phyloP scores from a whole-genome alignment of 805 yeast genomes.

The Candida insectalens region DNA sequence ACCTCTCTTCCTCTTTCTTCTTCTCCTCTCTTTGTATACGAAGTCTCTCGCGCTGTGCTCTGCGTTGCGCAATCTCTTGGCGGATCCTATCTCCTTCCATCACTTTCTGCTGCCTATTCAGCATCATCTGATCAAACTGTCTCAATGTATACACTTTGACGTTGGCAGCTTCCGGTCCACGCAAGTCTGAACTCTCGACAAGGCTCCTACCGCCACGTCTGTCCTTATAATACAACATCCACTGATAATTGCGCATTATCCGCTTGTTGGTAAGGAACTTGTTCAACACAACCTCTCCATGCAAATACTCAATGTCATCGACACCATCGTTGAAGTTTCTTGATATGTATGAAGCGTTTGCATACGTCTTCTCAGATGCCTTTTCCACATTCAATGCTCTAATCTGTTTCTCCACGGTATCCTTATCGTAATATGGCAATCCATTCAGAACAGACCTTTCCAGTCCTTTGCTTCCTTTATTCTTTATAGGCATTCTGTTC shows the following conservation, averaged over 20 bases:
- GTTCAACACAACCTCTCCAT: constrained; percentile 37
- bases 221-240: constrained; percentile 38
- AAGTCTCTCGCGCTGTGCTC: constrained; percentile 5
- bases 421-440: constrained; percentile 31
- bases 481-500: constrained; percentile 19
- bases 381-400: constrained; percentile 16
- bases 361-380: constrained; percentile 18
- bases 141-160: constrained; percentile 14
- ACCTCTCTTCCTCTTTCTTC: constrained; percentile 2
- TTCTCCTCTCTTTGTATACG: constrained; percentile 8
- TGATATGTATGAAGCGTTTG: constrained; percentile 22
- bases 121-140: constrained; percentile 22
- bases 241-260: constrained; percentile 31
- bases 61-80: constrained; percentile 1
- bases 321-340: constrained; percentile 24
- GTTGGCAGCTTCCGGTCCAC: constrained; percentile 1
- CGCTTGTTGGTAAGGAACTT: constrained; percentile 33
- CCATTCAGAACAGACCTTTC: constrained; percentile 27
- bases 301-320: constrained; percentile 38
- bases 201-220: constrained; percentile 28
- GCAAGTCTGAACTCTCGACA: constrained; percentile 8
- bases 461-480: constrained; percentile 7
- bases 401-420: constrained; percentile 16
- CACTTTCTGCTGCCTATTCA: constrained; percentile 20
- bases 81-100: constrained; percentile 6